These are phyloP conservation scores for Setomelanomma holmii DNA, from an alignment of 2,329 filamentous ascomycete genomes.

Conservation along the genomic window DNA sequence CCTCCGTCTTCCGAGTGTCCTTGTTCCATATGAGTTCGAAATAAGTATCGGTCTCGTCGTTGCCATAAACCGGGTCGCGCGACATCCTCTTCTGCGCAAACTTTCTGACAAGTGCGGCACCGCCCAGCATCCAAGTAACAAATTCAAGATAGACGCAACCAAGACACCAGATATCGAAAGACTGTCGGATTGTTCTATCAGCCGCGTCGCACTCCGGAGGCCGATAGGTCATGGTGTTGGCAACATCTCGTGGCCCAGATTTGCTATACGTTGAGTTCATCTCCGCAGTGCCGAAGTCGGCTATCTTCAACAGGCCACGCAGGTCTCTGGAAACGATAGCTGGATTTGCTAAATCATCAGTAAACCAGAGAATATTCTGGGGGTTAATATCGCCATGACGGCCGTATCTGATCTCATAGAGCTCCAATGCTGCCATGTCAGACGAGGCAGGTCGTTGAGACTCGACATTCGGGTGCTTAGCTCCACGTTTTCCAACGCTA, in stretches of 20 bases:
- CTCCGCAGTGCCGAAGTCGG: constrained; percentile 25
- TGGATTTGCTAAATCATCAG: neutral
- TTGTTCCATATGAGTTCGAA: constrained; percentile 3
- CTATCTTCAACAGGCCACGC: constrained; percentile 15
- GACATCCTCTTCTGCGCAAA: constrained; percentile 1
- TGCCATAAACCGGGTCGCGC: neutral
- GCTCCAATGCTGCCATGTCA: neutral
- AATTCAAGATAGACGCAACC: constrained; percentile 29
- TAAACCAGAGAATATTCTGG: neutral
- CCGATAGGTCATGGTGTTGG: constrained; percentile 19
- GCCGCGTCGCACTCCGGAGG: constrained; percentile 19
- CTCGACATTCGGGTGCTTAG: neutral
- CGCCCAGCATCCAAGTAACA: constrained; percentile 18
- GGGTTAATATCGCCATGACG: constrained; percentile 30
- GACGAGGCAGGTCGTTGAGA: neutral
- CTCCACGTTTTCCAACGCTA: no score
- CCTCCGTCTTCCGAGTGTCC: neutral
- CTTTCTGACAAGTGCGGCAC: neutral
- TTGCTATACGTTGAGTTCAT: constrained; percentile 10
- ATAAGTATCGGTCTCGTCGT: constrained; percentile 3
- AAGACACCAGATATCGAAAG: constrained; percentile 31
- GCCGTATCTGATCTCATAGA: constrained; percentile 8
- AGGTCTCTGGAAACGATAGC: neutral
- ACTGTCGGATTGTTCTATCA: constrained; percentile 7
- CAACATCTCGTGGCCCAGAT: neutral